These are phyloP conservation scores for Gautieria morchelliformis DNA, from an alignment of 768 basidiomycete genomes.

Conservation along the genomic window DNA sequence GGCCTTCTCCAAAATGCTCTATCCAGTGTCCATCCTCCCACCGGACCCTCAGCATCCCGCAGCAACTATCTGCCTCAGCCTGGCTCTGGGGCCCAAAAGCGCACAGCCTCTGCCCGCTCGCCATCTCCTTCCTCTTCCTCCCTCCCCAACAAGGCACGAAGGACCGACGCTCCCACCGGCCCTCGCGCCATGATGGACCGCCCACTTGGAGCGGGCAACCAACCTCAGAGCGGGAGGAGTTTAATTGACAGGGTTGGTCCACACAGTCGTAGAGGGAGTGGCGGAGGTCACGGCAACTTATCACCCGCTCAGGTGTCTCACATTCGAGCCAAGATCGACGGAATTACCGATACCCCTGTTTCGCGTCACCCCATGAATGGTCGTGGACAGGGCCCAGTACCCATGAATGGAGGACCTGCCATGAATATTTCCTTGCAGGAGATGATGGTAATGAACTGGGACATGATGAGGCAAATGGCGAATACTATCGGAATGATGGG, in stretches of 20 bases:
- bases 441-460: slow-evolving; percentile 89
- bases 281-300: slow-evolving; percentile 31
- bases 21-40: slow-evolving; percentile 4
- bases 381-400: not conserved
- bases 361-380: slow-evolving; percentile 9
- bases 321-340: slow-evolving; percentile 72
- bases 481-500: slow-evolving; percentile 72
- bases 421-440: slow-evolving; percentile 55
- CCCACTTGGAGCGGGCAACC: slow-evolving; percentile 19
- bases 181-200: slow-evolving; percentile 67
- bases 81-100: slow-evolving; percentile 47
- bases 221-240: slow-evolving; percentile 33
- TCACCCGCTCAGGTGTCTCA: slow-evolving; percentile 18
- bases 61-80: slow-evolving; percentile 8
- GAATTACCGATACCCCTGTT: slow-evolving; percentile 36
- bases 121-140: slow-evolving; percentile 40
- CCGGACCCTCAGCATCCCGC: slow-evolving; percentile 3
- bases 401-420: slow-evolving; percentile 4
- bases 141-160: slow-evolving; percentile 52
- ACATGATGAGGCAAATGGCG: slow-evolving; percentile 89
- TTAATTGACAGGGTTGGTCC: slow-evolving; percentile 69
- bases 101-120: slow-evolving; percentile 55
- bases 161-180: slow-evolving; percentile 56
- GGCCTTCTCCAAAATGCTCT: slow-evolving; percentile 4
- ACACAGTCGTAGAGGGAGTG: slow-evolving; percentile 18